Percentiles rank a stretch among this genome's conserved stretches.
phyloP scores from a whole-genome alignment of 2,329 filamentous ascomycete species.

The Tricladium varicosporioides region DNA sequence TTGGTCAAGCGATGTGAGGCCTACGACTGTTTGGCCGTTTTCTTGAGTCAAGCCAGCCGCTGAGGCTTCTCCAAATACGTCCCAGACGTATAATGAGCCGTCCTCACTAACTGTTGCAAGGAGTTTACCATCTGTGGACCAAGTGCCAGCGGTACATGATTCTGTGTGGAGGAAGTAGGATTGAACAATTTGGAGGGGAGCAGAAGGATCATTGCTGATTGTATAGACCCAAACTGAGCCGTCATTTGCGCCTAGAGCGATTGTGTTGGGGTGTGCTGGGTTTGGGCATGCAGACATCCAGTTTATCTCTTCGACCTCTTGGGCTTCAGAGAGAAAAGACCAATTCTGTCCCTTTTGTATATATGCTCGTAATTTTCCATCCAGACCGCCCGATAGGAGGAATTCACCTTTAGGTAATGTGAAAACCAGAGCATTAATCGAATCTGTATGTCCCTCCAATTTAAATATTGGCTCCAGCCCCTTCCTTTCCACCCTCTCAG shows the following conservation, averaged over 20 bases:
- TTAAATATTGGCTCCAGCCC: slow-evolving; percentile 65
- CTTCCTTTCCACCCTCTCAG: slow-evolving; percentile 55
- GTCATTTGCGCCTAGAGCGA: slow-evolving; percentile 86
- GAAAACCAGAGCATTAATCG: slow-evolving; percentile 82
- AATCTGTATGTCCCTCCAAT: slow-evolving; percentile 89
- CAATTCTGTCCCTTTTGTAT: slow-evolving; percentile 13
- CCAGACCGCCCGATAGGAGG: slow-evolving; percentile 81
- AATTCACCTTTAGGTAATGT: slow-evolving; percentile 81
- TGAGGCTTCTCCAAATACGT: slow-evolving; percentile 43
- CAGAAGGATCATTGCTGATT: slow-evolving; percentile 41
- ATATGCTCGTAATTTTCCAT: slow-evolving; percentile 64
- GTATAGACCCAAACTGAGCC: slow-evolving; percentile 95
- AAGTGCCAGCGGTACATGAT: slow-evolving; percentile 83
- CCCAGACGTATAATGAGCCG: slow-evolving; percentile 85
- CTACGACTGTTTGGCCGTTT: slow-evolving; percentile 65
- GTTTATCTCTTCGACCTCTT: slow-evolving; percentile 94
- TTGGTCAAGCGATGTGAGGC: slow-evolving; percentile 77
- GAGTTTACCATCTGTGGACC: slow-evolving; percentile 83
- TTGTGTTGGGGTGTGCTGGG: slow-evolving; percentile 68
- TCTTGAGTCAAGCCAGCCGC: slow-evolving; percentile 54
- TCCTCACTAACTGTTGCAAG: slow-evolving; percentile 90
- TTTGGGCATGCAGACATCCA: slow-evolving; percentile 80
- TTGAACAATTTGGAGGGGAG: slow-evolving; percentile 77
- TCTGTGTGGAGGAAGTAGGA: slow-evolving; percentile 89
- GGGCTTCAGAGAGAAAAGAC: slow-evolving; percentile 51